Conservation (phyloP, 1,284 basidiomycete genomes). For the Rhodofomes roseus region DNA sequence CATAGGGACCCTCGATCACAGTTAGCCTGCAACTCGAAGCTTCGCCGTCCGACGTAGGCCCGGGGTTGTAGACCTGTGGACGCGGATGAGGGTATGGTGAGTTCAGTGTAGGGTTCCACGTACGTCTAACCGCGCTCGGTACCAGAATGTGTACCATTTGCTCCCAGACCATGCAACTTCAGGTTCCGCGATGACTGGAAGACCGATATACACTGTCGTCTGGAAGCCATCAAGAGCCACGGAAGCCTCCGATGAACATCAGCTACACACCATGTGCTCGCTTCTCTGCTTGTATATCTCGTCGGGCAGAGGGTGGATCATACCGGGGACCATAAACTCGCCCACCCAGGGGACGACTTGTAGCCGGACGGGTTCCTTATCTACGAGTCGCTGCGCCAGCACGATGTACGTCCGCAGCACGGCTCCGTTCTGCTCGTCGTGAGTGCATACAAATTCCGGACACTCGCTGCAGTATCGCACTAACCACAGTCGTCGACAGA, state of each 20-base stretch:
- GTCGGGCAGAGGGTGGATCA: background rate
- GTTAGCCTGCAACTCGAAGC: background rate
- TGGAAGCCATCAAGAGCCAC: background rate
- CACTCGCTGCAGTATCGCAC: background rate
- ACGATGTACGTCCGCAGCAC: background rate
- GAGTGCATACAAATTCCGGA: background rate
- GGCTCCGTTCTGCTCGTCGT: background rate
- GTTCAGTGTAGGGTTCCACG: background rate
- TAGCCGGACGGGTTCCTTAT: background rate
- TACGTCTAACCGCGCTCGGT: background rate
- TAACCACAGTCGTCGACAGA: background rate
- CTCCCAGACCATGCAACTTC: background rate
- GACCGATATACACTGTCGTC: background rate
- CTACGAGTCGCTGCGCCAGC: background rate
- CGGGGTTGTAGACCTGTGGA: background rate
- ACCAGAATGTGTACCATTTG: background rate
- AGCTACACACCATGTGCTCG: background rate
- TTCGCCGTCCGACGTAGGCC: background rate
- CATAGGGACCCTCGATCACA: background rate
- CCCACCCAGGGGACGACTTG: background rate
- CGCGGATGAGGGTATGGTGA: background rate
- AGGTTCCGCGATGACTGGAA: background rate
- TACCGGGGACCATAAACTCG: background rate
- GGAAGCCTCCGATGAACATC: background rate
- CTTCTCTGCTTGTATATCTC: background rate